Percentiles rank a stretch among this genome's conserved stretches.
Evolutionary conservation across 192 early-diverging fungal genomes (phyloP).

Genomic region (Backusella morwellensis): DNA sequence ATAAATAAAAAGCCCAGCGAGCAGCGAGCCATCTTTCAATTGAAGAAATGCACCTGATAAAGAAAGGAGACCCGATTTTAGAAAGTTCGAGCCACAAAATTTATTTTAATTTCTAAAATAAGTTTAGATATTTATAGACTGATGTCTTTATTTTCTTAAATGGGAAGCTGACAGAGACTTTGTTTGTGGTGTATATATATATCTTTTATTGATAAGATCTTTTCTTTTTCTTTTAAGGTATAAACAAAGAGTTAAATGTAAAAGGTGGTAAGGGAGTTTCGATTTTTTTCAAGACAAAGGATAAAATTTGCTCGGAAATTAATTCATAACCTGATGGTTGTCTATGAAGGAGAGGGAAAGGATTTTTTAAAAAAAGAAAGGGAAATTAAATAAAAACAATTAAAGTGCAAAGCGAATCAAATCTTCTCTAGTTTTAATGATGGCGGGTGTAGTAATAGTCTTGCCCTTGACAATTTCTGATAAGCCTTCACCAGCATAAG

Average conservation of each 20-base stretch:
- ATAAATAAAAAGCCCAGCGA: too few species aligned
- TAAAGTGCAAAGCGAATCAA: slow-evolving; percentile 20
- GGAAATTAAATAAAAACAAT: not conserved
- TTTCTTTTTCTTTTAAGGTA: slow-evolving; percentile 4
- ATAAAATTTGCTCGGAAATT: not conserved
- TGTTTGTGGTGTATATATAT: not conserved
- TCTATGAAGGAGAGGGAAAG: not conserved
- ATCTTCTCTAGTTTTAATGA: slow-evolving; percentile 42
- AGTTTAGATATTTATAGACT: not conserved
- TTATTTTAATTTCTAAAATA: not conserved
- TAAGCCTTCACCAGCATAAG: slow-evolving; percentile 92
- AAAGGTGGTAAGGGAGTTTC: not conserved
- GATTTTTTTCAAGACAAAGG: not conserved
- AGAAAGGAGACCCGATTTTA: too few species aligned
- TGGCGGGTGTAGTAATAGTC: slow-evolving; percentile 58
- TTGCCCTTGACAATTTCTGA: slow-evolving; percentile 67
- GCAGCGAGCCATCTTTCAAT: too few species aligned
- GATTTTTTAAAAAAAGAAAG: not conserved
- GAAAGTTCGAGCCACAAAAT: too few species aligned
- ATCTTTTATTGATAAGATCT: not conserved
- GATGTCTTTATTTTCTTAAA: not conserved
- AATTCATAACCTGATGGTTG: not conserved
- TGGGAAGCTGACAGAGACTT: not conserved
- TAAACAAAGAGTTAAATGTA: slow-evolving; percentile 1
- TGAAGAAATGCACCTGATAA: too few species aligned